Evolutionary conservation across 1,284 basidiomycete genomes (phyloP).

Genomic region (Naganishia cerealis): DNA sequence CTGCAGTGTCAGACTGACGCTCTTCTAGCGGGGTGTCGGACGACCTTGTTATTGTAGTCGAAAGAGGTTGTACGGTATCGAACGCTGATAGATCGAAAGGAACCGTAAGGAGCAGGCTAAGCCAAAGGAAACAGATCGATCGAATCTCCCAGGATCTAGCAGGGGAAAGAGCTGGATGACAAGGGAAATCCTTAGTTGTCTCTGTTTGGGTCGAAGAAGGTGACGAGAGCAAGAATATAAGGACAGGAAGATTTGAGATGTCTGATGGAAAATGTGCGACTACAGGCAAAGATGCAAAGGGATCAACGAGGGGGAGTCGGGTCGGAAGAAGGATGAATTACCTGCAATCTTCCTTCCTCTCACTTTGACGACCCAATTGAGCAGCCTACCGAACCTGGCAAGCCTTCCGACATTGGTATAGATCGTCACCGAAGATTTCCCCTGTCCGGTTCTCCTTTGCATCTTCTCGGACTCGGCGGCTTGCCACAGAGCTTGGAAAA

Average conservation of each 20-base stretch:
- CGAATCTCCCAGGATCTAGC: conserved; percentile 71
- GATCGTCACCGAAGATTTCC: conserved; percentile 48
- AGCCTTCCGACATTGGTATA: conserved; percentile 56
- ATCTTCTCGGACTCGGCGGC: conserved; percentile 34
- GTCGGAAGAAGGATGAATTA: conserved; percentile 57
- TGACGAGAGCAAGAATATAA: conserved; percentile 66
- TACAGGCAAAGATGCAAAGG: conserved; percentile 47
- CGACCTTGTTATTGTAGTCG: conserved; percentile 6
- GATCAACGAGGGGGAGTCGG: conserved; percentile 19
- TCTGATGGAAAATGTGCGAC: conserved; percentile 90
- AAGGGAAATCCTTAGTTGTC: conserved; percentile 35
- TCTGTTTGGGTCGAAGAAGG: conserved; percentile 53
- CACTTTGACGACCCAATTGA: conserved; percentile 84
- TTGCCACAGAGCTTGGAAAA: conserved; percentile 59
- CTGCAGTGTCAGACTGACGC: neutral
- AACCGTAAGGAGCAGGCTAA: conserved; percentile 88
- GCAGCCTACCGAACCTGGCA: conserved; percentile 62
- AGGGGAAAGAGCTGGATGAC: conserved; percentile 43
- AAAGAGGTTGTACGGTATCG: conserved; percentile 55
- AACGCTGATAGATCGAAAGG: conserved; percentile 89
- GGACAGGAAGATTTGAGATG: conserved; percentile 74
- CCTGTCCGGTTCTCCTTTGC: neutral
- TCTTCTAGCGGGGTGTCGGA: neutral
- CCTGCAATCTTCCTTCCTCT: conserved; percentile 90
- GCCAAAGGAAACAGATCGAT: conserved; percentile 84